A percentile compares a stretch with the other conserved stretches of the same genome.
Conservation (phyloP, 257 asterid species). For the Dorcoceras hygrometricum region DNA sequence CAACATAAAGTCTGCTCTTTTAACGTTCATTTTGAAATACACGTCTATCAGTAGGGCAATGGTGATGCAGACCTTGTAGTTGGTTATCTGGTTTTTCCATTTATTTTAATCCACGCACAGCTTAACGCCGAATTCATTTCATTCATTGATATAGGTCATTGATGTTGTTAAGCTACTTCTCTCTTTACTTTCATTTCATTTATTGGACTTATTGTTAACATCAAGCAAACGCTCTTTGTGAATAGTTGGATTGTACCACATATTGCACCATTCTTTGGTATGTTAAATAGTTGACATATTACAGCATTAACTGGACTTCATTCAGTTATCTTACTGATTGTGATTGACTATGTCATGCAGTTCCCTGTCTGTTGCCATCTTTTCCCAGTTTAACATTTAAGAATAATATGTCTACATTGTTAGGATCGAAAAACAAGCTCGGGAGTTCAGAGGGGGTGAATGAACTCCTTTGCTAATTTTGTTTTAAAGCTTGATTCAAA, state of each 20-base stretch:
- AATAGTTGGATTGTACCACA: not conserved
- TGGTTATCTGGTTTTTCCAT: not conserved
- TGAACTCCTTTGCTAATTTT: no score
- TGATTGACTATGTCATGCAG: no score
- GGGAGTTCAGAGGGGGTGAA: no score
- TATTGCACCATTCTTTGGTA: not conserved
- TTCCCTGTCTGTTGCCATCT: not conserved
- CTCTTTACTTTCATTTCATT: no score
- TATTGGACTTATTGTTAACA: no score
- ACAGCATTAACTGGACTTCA: not conserved
- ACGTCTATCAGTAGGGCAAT: not conserved
- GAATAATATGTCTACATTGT: not conserved
- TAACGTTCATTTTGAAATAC: not conserved
- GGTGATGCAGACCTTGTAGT: not conserved
- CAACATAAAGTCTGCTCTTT: not conserved
- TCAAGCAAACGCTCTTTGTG: no score
- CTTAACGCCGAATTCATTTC: no score
- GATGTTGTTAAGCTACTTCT: no score
- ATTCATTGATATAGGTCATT: no score
- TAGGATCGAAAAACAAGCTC: no score
- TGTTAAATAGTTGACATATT: no score
- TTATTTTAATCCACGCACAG: not conserved
- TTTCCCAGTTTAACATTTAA: not conserved
- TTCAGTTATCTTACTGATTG: not conserved
- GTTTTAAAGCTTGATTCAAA: no score